Percentiles rank a stretch among this genome's conserved stretches.
These are phyloP conservation scores for Aspergillus spinulosporus DNA, from an alignment of 2,329 filamentous ascomycete species.

Conservation along the genomic window DNA sequence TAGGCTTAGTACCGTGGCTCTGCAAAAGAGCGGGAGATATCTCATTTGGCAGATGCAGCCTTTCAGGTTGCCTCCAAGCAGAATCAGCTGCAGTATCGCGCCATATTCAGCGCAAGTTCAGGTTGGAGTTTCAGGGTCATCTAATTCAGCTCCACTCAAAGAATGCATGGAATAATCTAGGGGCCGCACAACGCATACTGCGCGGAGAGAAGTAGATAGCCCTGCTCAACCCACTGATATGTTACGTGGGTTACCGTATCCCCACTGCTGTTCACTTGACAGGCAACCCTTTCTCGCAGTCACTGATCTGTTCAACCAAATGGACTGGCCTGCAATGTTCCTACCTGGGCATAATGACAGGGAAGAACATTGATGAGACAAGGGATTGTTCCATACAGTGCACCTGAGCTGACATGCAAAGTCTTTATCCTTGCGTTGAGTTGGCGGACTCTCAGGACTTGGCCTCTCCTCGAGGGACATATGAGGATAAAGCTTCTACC, in stretches of 20 bases:
- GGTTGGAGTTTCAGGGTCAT: too few relatives aligned
- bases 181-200: too few relatives aligned
- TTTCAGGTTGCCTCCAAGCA: too few relatives aligned
- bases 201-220: too few relatives aligned
- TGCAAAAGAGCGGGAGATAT: too few relatives aligned
- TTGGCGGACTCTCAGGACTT: neutral
- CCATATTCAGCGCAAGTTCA: too few relatives aligned
- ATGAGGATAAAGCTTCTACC: neutral
- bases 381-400: neutral
- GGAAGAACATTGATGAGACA: neutral
- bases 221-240: neutral
- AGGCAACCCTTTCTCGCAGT: neutral
- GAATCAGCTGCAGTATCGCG: too few relatives aligned
- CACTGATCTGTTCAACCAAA: neutral
- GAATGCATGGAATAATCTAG: too few relatives aligned
- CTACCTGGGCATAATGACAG: neutral
- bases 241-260: neutral
- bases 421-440: neutral
- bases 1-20: too few relatives aligned
- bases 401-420: neutral
- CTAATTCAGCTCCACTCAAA: too few relatives aligned
- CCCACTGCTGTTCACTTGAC: neutral
- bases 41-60: too few relatives aligned
- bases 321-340: neutral
- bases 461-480: neutral